Base-by-base conservation (phyloP, 225 moss, liverwort and hornwort genomes). In the Physcomitrellopsis africana region DNA sequence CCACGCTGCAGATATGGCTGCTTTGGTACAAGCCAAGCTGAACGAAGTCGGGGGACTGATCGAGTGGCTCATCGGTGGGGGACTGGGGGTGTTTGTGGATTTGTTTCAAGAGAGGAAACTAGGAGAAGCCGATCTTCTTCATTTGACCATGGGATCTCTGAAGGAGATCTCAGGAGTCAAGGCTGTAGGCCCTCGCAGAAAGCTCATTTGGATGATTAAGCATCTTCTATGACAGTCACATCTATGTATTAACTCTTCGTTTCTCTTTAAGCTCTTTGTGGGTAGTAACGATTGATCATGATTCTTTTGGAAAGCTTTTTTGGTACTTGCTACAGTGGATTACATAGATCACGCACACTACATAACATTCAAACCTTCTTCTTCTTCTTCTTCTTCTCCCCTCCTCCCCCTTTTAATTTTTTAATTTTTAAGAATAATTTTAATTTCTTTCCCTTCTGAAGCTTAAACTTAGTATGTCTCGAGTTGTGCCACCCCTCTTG, bases 111-210 rank as follows among this genome's bases (percentile, higher is more conserved):
- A 82, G 69, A 69, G 82, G 60, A 80, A 85, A 80, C 80, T 88
- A 69, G 46, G 63, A 60, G 85, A 81, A 82, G 77, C 53, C 17
- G 82, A 79, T 59, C 67, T 88, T 80, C 67, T 83, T 77, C 80
- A 85, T 48, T 66, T 88, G 76, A 85, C 88, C 66, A 88, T 88
- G 88, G 70, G 77, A 13, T 82, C 85, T 47, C 80, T 88, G 18
- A 88, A 88, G 54, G 85, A 85, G 55, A 85, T 82, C 62, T 37
- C 32, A 4, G 88, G 88, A 80, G 85, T 88, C 56, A 82, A 88
- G 72, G 88, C 88, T 56, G 80, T 88, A 37, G 88, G 88, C 51
- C 88, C 88, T 48, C 88, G 88, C 32, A 82, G 88, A 65, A 88
- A 88, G 68, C 80, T 88, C 12, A 85, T 88, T 32, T 85, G 80